These are phyloP conservation scores for Kwoniella pini DNA, from an alignment of 768 basidiomycete species.

Conservation along the genomic window DNA sequence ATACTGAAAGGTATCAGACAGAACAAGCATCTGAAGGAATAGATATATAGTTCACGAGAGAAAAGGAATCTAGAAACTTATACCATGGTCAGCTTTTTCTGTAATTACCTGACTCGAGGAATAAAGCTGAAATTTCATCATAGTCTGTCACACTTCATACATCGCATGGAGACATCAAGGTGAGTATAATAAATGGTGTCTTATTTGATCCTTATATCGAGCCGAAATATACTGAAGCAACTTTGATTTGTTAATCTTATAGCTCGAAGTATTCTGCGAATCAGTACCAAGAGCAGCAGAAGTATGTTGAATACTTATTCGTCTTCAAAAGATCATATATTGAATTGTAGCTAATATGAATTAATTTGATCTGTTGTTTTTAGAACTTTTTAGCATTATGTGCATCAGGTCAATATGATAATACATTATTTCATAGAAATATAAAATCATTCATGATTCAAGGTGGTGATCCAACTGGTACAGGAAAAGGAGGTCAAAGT, in stretches of 20 bases:
- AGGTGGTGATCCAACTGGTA: constrained; percentile 58
- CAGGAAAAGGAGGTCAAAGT: constrained; percentile 95
- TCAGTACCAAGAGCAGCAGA: constrained; percentile 93
- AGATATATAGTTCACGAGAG: too few relatives aligned
- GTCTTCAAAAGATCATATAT: neutral
- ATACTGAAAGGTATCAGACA: neutral
- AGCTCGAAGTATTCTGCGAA: constrained; percentile 98
- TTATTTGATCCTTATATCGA: too few relatives aligned
- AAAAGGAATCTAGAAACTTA: too few relatives aligned
- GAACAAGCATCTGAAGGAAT: too few relatives aligned
- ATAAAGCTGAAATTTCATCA: neutral
- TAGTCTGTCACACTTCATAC: constrained; percentile 95
- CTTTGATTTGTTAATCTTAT: too few relatives aligned
- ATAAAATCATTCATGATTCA: constrained; percentile 97
- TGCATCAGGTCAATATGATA: constrained; percentile 82
- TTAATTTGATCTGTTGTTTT: neutral
- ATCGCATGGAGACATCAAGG: constrained; percentile 92
- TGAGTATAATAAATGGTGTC: constrained; percentile 52
- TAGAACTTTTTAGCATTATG: constrained; percentile 95
- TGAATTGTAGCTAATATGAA: neutral
- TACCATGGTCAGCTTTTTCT: too few relatives aligned
- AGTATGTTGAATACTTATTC: constrained; percentile 56
- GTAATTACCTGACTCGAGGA: neutral
- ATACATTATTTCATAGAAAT: constrained; percentile 82
- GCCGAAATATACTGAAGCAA: too few relatives aligned